A percentile compares a stretch with the other conserved stretches of the same genome.
Conservation (phyloP, 2,329 filamentous ascomycete species). For the Penicillium sp. region DNA sequence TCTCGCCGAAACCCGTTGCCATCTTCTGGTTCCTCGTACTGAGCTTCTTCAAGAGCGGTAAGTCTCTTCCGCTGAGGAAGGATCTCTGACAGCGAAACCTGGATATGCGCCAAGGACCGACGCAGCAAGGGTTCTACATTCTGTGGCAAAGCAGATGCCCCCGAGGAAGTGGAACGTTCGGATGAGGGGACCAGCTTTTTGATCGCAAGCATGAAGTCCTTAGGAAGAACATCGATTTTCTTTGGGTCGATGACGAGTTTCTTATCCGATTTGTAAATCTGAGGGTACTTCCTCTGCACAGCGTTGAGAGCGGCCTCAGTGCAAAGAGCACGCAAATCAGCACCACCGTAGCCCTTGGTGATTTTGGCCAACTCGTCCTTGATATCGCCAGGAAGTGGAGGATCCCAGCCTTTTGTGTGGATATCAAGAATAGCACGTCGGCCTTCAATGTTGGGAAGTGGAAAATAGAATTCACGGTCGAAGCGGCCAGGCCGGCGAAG, state of each 20-base stretch:
- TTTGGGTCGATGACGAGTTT: constrained; percentile 85
- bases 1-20: constrained; percentile 84
- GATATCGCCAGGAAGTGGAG: constrained; percentile 68
- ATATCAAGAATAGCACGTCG: constrained; percentile 89
- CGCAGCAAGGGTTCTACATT: constrained; percentile 77
- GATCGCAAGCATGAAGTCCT: constrained; percentile 95
- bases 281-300: constrained; percentile 91
- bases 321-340: constrained; percentile 87
- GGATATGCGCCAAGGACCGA: constrained; percentile 67
- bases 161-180: constrained; percentile 81
- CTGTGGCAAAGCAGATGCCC: constrained; percentile 74
- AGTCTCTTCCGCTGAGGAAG: constrained; percentile 81
- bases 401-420: constrained; percentile 90
- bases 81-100: constrained; percentile 66
- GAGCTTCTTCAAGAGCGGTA: constrained; percentile 88
- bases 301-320: constrained; percentile 95
- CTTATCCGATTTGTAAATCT: constrained; percentile 87
- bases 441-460: constrained; percentile 75
- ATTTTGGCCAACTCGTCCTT: constrained; percentile 77
- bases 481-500: constrained; percentile 90
- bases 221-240: constrained; percentile 81
- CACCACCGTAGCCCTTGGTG: constrained; percentile 95
- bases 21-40: constrained; percentile 80
- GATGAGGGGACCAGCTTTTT: constrained; percentile 97
- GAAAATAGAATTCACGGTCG: constrained; percentile 97